phyloP scores from a whole-genome alignment of 306 rosid genomes.

The Benincasa hispida region DNA sequence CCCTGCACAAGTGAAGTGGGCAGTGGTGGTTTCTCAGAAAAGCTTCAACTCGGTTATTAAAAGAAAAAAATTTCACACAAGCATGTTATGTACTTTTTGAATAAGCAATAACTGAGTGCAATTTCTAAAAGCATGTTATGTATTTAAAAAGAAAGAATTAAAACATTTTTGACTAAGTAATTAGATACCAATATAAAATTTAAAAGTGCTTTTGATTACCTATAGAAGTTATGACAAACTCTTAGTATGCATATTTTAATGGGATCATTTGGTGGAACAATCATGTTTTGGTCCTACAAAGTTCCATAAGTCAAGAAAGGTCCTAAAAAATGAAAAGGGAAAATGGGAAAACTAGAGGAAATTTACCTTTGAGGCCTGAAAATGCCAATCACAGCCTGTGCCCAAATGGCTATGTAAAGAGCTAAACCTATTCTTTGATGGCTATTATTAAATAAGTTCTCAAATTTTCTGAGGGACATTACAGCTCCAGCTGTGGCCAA shows the following conservation, averaged over 20 bases:
- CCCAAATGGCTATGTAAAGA: conserved; percentile 57
- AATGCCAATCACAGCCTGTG: conserved; percentile 62
- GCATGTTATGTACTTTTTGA: background rate
- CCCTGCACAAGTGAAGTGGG: conserved; percentile 31
- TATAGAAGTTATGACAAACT: background rate
- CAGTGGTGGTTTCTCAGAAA: background rate
- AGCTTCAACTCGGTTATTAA: background rate
- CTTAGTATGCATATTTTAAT: background rate
- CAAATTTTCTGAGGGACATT: conserved; percentile 65
- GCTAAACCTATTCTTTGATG: conserved; percentile 90
- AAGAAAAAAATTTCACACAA: background rate
- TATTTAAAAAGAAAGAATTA: background rate
- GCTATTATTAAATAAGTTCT: conserved; percentile 75
- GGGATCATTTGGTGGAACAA: background rate
- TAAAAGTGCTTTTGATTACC: background rate
- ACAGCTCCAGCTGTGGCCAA: conserved; percentile 75
- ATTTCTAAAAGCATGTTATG: background rate
- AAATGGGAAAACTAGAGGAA: background rate
- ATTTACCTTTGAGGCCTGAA: conserved; percentile 86
- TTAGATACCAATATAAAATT: background rate
- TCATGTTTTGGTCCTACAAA: background rate
- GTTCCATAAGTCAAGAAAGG: background rate
- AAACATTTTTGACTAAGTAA: background rate
- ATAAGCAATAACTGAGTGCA: background rate
- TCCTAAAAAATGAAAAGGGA: background rate